Base-by-base conservation (phyloP, 2,329 filamentous ascomycete genomes). In the Clonostachys chloroleuca region DNA sequence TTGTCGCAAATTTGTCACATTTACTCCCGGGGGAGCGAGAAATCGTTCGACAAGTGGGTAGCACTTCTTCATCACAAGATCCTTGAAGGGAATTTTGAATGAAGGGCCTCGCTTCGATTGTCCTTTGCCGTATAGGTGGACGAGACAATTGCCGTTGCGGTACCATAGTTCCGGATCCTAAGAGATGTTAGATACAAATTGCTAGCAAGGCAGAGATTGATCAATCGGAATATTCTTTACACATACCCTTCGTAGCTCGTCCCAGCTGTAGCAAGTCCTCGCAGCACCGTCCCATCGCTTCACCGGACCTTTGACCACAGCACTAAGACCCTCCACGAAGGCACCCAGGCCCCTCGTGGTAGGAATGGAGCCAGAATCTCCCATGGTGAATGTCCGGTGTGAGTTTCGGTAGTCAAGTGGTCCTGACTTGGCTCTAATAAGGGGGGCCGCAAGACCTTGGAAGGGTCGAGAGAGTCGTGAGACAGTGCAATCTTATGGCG, bases 101-200 rank as follows among this genome's bases (percentile, higher is more conserved):
- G 87, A 81, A 2, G 87, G 83, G 0, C 83, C 83, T 54, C 81
- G 71, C 48, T 73, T 75, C 4, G 84, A 87, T 47, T 81, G 78
- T 37, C 83, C 84, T 52, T 75, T 73, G n/a, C 68, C 77, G 56
- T 88, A 84, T 0, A 92, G 70, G 62, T 91, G 76, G 2, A 92
- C 74, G 14, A 82, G 72, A 56, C 87, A 91, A 58, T 90, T 81
- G 13, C 84, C 87, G 52, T 83, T 67, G 12, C 75, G 70, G 50
- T 76, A 74, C 84, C 84, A 92, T 4, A 92, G 70, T 53, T 90
- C 87, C 3, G 78, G 71, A 54, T 92, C 87, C 87, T 91, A 35
- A 5, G 12, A 16, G 12, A 12, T n/a, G 37, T 42, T 35, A 40
- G 43, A 34, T 39, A 18, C 36, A n/a, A 8, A 6, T 39, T 3